Evolutionary conservation across 129 eudicot genomes (phyloP).

Genomic region (Tanacetum coccineum): DNA sequence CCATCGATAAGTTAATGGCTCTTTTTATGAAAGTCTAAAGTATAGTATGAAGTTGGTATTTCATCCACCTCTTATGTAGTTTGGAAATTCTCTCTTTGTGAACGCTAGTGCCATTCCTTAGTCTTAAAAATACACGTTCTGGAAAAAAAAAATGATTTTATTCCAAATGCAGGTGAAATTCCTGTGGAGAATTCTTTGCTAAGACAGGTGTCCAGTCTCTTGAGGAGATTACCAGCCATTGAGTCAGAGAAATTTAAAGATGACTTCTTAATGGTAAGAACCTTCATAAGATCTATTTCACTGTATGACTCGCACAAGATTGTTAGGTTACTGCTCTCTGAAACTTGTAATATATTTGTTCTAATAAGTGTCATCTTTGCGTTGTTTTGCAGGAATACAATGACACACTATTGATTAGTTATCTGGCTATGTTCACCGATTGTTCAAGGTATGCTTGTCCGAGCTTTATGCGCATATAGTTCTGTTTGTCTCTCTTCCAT

Average conservation of each 20-base stretch:
- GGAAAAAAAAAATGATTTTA: slow-evolving; percentile 24
- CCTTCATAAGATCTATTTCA: not conserved
- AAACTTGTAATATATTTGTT: not conserved
- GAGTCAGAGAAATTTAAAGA: slow-evolving; percentile 91
- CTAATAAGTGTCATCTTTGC: slow-evolving; percentile 10
- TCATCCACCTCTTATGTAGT: too few relatives aligned
- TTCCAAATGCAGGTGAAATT: slow-evolving; percentile 62
- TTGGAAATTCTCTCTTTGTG: too few relatives aligned
- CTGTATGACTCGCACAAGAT: too few relatives aligned
- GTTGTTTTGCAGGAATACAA: slow-evolving; percentile 76
- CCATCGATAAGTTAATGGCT: too few relatives aligned
- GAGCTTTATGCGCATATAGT: not conserved
- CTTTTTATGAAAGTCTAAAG: not conserved
- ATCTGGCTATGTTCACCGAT: slow-evolving; percentile 95
- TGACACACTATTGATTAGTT: slow-evolving; percentile 72
- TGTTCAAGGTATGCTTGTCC: slow-evolving; percentile 70
- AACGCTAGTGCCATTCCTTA: too few relatives aligned
- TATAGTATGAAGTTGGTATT: not conserved
- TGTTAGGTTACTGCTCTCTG: not conserved
- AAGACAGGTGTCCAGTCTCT: slow-evolving; percentile 93
- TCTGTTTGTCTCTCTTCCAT: not conserved
- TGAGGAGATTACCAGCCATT: slow-evolving; percentile 94
- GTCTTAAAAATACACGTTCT: too few relatives aligned
- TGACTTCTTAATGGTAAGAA: slow-evolving; percentile 89
- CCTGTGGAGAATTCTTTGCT: slow-evolving; percentile 80